Evolutionary conservation across 2,329 filamentous ascomycete species (phyloP).

Genomic region (Huntiella savannae): DNA sequence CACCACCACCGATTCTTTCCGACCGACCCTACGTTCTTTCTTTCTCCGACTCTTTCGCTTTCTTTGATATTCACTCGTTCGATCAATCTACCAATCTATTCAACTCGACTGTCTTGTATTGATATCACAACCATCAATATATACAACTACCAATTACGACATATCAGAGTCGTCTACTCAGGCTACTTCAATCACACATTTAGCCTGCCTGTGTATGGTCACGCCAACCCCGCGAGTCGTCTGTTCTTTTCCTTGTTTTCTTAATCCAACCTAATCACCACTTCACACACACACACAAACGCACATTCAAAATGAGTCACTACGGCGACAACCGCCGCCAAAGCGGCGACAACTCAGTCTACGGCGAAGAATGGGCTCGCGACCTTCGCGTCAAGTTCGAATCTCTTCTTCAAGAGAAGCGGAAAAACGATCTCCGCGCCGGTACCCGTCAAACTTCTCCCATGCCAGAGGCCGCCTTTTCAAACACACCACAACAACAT

Average conservation of each 20-base stretch:
- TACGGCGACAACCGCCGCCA: slow-evolving; percentile 3
- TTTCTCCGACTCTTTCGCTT: neutral
- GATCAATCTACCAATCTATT: neutral
- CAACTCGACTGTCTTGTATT: neutral
- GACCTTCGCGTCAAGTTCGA: slow-evolving; percentile 73
- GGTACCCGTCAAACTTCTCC: slow-evolving; percentile 39
- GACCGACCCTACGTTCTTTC: slow-evolving; percentile 5
- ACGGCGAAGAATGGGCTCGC: slow-evolving; percentile 57
- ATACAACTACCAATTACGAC: neutral
- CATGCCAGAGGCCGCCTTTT: slow-evolving; percentile 13
- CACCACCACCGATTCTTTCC: neutral
- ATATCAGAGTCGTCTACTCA: neutral
- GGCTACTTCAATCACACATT: neutral
- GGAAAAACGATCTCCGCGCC: slow-evolving; percentile 55
- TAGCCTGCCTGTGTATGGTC: neutral
- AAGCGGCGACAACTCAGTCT: slow-evolving; percentile 19
- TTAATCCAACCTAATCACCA: slow-evolving; percentile 12
- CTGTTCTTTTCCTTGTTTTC: slow-evolving; percentile 4
- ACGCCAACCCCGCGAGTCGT: neutral
- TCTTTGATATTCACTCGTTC: neutral
- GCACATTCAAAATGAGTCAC: slow-evolving; percentile 8
- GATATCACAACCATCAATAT: too few relatives aligned
- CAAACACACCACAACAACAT: slow-evolving; percentile 26
- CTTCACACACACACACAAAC: slow-evolving; percentile 1
- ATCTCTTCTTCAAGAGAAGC: slow-evolving; percentile 65